Conservation (phyloP, 2,329 filamentous ascomycete genomes). For the Emericellopsis atlantica region DNA sequence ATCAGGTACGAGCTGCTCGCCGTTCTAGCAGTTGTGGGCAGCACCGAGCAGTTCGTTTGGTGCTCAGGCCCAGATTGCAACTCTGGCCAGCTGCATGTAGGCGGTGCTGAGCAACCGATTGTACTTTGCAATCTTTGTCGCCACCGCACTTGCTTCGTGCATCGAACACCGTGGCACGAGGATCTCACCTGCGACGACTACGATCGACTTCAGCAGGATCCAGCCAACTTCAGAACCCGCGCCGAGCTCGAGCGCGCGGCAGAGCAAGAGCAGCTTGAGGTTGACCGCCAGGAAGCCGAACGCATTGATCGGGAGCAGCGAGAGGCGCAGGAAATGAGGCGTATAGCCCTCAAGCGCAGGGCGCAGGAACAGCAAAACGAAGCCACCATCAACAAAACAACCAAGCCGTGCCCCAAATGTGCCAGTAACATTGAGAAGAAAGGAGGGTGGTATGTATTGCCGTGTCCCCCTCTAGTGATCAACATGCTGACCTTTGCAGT, state of each 20-base stretch:
- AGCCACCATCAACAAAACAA: slow-evolving; percentile 13
- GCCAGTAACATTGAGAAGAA: slow-evolving; percentile 25
- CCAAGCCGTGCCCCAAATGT: slow-evolving; percentile 25
- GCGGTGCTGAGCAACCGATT: slow-evolving; percentile 22
- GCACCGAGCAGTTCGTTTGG: slow-evolving; percentile 34
- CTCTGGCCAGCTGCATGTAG: slow-evolving; percentile 37
- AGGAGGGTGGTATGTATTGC: slow-evolving; percentile 22
- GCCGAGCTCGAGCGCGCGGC: slow-evolving; percentile 19
- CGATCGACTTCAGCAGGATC: slow-evolving; percentile 22
- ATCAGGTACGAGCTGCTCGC: slow-evolving; percentile 28
- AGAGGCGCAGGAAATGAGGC: neutral
- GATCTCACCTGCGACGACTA: slow-evolving; percentile 28
- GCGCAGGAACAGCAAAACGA: slow-evolving; percentile 20
- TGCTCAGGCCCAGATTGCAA: slow-evolving; percentile 35
- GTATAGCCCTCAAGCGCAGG: slow-evolving; percentile 9
- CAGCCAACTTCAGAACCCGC: slow-evolving; percentile 5
- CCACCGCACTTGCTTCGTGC: slow-evolving; percentile 27
- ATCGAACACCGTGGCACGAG: slow-evolving; percentile 27
- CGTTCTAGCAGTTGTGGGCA: slow-evolving; percentile 26
- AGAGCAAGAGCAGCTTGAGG: neutral
- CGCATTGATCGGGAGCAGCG: slow-evolving; percentile 5
- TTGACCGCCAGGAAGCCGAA: neutral
- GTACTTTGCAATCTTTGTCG: slow-evolving; percentile 25
- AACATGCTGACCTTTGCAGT: too few relatives aligned
- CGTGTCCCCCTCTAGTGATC: too few relatives aligned